A percentile compares a stretch with the other conserved stretches of the same genome.
Evolutionary conservation across 2,329 filamentous ascomycete species (phyloP).

Genomic region (Epichloe uncinata): DNA sequence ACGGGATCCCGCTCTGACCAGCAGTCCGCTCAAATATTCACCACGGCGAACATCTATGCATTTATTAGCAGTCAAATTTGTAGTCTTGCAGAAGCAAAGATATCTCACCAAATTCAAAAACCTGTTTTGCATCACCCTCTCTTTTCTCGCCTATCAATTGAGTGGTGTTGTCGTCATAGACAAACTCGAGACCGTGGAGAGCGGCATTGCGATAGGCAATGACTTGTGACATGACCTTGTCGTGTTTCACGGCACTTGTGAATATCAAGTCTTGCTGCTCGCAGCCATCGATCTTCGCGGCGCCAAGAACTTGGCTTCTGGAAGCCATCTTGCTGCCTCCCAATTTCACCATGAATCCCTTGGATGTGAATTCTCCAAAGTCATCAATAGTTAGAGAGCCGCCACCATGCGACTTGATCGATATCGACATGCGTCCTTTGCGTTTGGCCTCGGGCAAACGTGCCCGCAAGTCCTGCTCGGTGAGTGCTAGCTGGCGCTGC

Average conservation of each 20-base stretch:
- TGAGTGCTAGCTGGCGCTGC: conserved; percentile 60
- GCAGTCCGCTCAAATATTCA: conserved; percentile 79
- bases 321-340: conserved; percentile 58
- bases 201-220: conserved; percentile 64
- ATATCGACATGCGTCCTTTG: conserved; percentile 56
- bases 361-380: conserved; percentile 55
- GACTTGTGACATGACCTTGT: conserved; percentile 61
- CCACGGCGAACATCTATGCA: conserved; percentile 66
- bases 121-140: conserved; percentile 54
- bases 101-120: conserved; percentile 61
- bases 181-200: conserved; percentile 80
- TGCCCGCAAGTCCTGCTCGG: conserved; percentile 59
- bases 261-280: conserved; percentile 62
- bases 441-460: conserved; percentile 60
- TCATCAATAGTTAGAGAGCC: conserved; percentile 68
- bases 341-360: conserved; percentile 60
- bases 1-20: conserved; percentile 65
- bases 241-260: conserved; percentile 51
- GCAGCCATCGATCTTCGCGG: conserved; percentile 57
- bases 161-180: conserved; percentile 74
- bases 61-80: background rate
- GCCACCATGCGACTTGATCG: conserved; percentile 64
- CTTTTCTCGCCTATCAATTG: conserved; percentile 79
- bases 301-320: conserved; percentile 60
- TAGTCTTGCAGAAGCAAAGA: background rate